Base-by-base conservation (phyloP, 768 basidiomycete species). In the Kwoniella botswanensis region DNA sequence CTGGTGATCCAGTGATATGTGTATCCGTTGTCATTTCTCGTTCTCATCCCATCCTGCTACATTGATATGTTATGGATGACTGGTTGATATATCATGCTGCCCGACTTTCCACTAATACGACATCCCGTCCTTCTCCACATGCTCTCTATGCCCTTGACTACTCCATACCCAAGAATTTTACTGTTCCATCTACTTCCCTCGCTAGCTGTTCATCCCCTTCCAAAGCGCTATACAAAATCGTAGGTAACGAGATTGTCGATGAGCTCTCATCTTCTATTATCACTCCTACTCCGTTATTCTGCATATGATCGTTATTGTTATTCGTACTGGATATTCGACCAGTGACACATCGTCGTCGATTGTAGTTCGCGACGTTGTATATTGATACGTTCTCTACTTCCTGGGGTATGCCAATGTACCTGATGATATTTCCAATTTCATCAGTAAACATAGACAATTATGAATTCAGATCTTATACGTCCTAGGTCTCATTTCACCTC, bases 151-250 rank as follows among this genome's bases (percentile, higher is more conserved):
- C 4, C 4, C 46, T 4, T n/a, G 2, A 1, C 13, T 15, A 52
- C 9, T 55, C 59, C 59, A 55, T 55, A 21, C 59, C 59, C 18
- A 21, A 11, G 17, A 61, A 21, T 4, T 61, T 0, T 2, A 61
- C 59, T 43, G n/a, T 61, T 12, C 5, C 18, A 22, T 61, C 12
- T 0, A 61, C 59, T 22, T 61, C 59, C 4, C 15, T 42, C 18
- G 59, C 59, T 43, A 61, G 22, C 13, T 61, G 41, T 12, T 61
- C 59, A 35, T 61, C 59, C 6, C 59, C 59, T 22, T 61, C 59
- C 42, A 61, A 6, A 26, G 59, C 59, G 6, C 59, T 24, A 26
- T 61, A 61, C 18, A 61, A 17, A 0, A 61, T 35, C 42, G 59
- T 61, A n/a, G 59, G 59, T 1, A 61, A 4, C 6, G 59, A 43